phyloP scores from a whole-genome alignment of 2,329 filamentous ascomycete species.

The Fusarium sp. region DNA sequence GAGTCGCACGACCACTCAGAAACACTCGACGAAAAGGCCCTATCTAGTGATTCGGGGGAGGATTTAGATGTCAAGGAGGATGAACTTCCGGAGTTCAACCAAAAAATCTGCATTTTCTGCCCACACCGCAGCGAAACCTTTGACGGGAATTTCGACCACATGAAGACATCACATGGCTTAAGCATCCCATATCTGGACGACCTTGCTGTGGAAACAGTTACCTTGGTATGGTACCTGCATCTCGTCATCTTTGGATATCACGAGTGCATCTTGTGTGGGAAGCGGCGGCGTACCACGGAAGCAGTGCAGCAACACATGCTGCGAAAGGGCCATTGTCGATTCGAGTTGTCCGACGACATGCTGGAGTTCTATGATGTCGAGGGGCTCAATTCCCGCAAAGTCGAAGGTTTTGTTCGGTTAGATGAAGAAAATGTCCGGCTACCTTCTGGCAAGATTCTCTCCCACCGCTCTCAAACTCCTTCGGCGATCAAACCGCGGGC shows the following conservation, averaged over 20 bases:
- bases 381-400: not conserved
- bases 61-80: no score
- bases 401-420: not conserved
- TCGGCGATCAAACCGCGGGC: not conserved
- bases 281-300: conserved; percentile 58
- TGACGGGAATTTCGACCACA: conserved; percentile 61
- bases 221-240: conserved; percentile 64
- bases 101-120: conserved; percentile 18
- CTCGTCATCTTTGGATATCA: conserved; percentile 64
- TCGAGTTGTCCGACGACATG: conserved; percentile 59
- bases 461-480: not conserved
- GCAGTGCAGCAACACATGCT: conserved; percentile 68
- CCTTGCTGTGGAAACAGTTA: conserved; percentile 62
- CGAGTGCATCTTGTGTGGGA: conserved; percentile 68
- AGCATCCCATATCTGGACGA: conserved; percentile 57
- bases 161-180: conserved; percentile 65
- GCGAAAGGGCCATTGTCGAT: conserved; percentile 64
- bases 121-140: conserved; percentile 39
- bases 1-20: not conserved
- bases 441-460: conserved; percentile 13
- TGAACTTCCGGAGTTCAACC: no score
- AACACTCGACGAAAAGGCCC: not conserved
- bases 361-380: conserved; percentile 53
- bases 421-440: conserved; percentile 5
- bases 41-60: not conserved